Evolutionary conservation across 805 yeast species (phyloP).

Genomic region (Saturnispora bothae): DNA sequence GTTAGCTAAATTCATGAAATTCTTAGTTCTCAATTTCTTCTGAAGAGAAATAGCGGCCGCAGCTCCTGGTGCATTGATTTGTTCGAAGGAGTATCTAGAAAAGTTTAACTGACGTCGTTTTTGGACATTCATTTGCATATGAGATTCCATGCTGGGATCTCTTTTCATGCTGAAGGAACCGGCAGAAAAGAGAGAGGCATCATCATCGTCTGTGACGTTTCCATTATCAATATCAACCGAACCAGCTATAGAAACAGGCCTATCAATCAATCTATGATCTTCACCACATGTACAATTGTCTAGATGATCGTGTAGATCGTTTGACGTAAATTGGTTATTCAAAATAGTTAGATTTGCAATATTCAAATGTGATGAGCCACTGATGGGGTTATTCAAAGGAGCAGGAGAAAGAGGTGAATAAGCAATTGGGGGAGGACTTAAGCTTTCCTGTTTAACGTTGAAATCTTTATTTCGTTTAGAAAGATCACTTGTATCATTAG

Average conservation of each 20-base stretch:
- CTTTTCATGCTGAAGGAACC: not conserved
- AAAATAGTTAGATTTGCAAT: conserved; percentile 24
- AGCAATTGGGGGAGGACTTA: not conserved
- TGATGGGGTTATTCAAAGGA: not conserved
- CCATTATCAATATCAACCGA: conserved; percentile 39
- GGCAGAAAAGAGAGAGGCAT: conserved; percentile 18
- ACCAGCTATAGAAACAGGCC: conserved; percentile 60
- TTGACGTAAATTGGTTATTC: conserved; percentile 21
- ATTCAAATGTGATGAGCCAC: conserved; percentile 13
- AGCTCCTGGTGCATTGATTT: conserved; percentile 65
- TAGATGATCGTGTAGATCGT: conserved; percentile 29
- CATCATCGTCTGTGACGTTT: conserved; percentile 40
- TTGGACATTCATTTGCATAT: too few species aligned
- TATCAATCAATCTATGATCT: conserved; percentile 43
- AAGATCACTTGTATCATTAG: not conserved
- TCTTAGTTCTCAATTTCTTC: conserved; percentile 32
- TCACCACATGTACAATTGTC: conserved; percentile 51
- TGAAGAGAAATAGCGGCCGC: conserved; percentile 54
- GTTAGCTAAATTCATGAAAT: conserved; percentile 39
- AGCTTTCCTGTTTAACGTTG: conserved; percentile 1
- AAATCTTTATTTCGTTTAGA: not conserved
- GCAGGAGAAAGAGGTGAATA: not conserved
- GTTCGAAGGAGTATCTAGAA: conserved; percentile 38
- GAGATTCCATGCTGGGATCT: not conserved
- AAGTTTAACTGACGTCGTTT: conserved; percentile 15